Conservation (phyloP, 306 rosid species). For the Urtica urens region DNA sequence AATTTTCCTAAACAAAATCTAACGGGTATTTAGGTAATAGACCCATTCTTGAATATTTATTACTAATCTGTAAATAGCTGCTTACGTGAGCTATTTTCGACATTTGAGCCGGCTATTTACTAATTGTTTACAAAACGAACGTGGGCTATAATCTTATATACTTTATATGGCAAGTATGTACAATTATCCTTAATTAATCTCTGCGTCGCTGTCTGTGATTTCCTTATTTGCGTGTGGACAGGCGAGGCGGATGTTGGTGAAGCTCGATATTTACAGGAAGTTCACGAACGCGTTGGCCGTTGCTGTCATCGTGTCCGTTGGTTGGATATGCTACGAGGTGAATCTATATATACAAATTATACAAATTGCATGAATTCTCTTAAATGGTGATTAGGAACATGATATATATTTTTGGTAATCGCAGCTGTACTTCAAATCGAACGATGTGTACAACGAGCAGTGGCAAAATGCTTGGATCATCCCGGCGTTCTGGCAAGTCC, state of each 20-base stretch:
- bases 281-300: constrained; percentile 90
- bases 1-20: too few species aligned
- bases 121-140: too few species aligned
- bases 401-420: constrained; percentile 5
- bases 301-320: constrained; percentile 82
- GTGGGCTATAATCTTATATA: too few species aligned
- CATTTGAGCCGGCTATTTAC: too few species aligned
- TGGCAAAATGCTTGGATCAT: constrained; percentile 94
- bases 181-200: too few species aligned
- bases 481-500: constrained; percentile 96
- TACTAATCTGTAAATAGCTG: too few species aligned
- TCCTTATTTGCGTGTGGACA: constrained; percentile 36
- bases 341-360: constrained; percentile 15
- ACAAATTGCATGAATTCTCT: not conserved
- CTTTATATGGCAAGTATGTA: too few species aligned
- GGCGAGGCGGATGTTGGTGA: constrained; percentile 83
- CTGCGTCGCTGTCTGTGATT: too few species aligned
- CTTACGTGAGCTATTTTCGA: too few species aligned
- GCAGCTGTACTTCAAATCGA: constrained; percentile 83
- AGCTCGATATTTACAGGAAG: constrained; percentile 84
- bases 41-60: too few species aligned
- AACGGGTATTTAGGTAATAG: too few species aligned
- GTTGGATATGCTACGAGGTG: constrained; percentile 99
- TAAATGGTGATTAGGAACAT: not conserved
- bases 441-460: constrained; percentile 69